These are phyloP conservation scores for Xylariaceae sp. DNA, from an alignment of 2,329 filamentous ascomycete species.

Conservation along the genomic window DNA sequence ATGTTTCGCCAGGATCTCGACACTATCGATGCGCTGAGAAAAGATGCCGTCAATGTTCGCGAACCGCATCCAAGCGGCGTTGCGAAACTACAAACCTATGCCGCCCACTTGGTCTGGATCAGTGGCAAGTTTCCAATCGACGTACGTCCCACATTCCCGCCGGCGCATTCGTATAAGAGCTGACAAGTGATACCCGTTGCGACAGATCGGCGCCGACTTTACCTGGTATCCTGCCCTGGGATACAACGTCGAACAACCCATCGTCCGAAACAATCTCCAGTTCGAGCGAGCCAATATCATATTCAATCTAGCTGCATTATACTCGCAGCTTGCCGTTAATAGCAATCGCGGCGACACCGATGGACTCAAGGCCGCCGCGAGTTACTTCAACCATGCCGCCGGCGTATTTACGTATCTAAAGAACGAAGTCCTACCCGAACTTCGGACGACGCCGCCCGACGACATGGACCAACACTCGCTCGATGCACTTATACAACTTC, in stretches of 20 bases:
- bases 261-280: constrained; percentile 60
- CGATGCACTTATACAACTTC: constrained; percentile 73
- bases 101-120: constrained; percentile 88
- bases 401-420: constrained; percentile 78
- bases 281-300: constrained; percentile 89
- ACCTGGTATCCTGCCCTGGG: constrained; percentile 93
- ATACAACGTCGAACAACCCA: constrained; percentile 74
- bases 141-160: constrained; percentile 42
- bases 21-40: constrained; percentile 75
- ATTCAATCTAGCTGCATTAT: constrained; percentile 89
- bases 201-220: constrained; percentile 85
- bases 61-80: constrained; percentile 85
- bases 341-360: constrained; percentile 73
- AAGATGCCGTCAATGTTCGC: constrained; percentile 80
- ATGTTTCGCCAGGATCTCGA: constrained; percentile 88
- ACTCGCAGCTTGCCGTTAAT: constrained; percentile 82
- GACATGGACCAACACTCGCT: constrained; percentile 92
- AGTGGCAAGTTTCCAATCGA: constrained; percentile 95
- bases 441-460: constrained; percentile 79
- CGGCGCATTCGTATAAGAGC: background rate
- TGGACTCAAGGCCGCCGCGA: constrained; percentile 80
- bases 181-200: background rate
- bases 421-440: constrained; percentile 69
- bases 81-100: constrained; percentile 83
- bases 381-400: constrained; percentile 83